Base-by-base conservation (phyloP, 179 eudicot genomes). In the Silene coronaria region DNA sequence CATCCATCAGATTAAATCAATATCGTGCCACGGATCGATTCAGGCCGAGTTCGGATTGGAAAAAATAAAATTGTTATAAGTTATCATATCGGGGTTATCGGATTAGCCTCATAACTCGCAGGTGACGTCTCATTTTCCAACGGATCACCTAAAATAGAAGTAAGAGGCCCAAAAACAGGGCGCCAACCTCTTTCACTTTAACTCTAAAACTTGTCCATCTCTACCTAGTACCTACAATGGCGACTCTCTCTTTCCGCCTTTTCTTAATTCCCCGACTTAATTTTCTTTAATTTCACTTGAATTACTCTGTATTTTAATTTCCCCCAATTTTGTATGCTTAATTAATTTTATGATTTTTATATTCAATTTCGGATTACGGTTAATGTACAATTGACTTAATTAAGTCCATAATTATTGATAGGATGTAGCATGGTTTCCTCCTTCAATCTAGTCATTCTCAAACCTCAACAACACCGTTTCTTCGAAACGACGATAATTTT, bases 381-480 rank as follows among this genome's bases (percentile, higher is more conserved):
- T 46, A 24, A 10, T 71, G 34, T 73, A 34, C 17, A 46, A 24
- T 9, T 48, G 36, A 27, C 38, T 17, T 36, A 69, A 71, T 61
- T 22, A 5, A 60, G 45, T 19, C 4, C 26, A 10, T 30, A 2
- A 17, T 38, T 26, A 26, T 64, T 26, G 19, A 28, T 71, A 88
- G 91, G 87, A 88, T 71, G 79, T 21, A 13, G 87, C 83, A 17
- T 88, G 88, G 87, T 82, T 87, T 82, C 91, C 91, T 53, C 71
- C 75, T 13, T 74, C 88, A 87, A 81, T 77, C 85, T 2, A 76
- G 51, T 75, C 80, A 81, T 51, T 71, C 79, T 16, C n/a, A 74
- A 2, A 32, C 73, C 10, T 53, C 81, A 6, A 57, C 75, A 36
- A 48, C 83, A 23, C 30, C 80, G 28, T 78, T 32, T 68, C 51